Evolutionary conservation across 106 monocot genomes (phyloP), one percentile per base, ranked within the genome.

Genomic region (Dendrobium huoshanense): DNA sequence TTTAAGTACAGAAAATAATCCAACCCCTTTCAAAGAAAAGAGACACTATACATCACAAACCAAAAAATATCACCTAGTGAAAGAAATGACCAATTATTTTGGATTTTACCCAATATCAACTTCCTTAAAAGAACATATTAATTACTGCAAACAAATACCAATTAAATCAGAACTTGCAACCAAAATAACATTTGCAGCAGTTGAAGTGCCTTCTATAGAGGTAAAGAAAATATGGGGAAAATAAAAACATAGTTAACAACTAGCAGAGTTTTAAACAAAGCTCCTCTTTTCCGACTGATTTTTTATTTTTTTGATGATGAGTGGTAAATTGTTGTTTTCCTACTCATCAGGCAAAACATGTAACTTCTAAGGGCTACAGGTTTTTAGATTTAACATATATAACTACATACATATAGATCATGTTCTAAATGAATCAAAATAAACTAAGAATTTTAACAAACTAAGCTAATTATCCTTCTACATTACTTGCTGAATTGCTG

Each of bases 401-500:
- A 33, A 29, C 24, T 4, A 16, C 33, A 70, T 13, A 5, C 10
- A 70, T 10, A n/a, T 11, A 16, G 37, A 74, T 42, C 19, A 43
- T 20, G 41, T 42, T 74, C 17, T 44, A 42, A 74, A 74, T 42
- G 76, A 76, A 49, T 76, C 10, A 24, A 76, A 76, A 48, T 49
- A 3, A 48, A 49, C 16, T 49, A 41, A 49, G 6, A 49, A 74
- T 33, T 29, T 29, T 11, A 51, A 0, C 2, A 51, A 51, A 51
- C 13, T 13, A 51, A 51, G 11, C 51, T 13, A 51, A 51, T 13
- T 24, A 27, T 24, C 11, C 25, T 9, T n/a, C 1, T 51, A 42
- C 61, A 79, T 77, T 90, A 90, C 90, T 87, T 81, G 78, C 90
- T 90, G 41, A 87, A 90, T 78, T 90, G 90, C 59, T 90, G 90